These are phyloP conservation scores for Trichophyton rubrum DNA, from an alignment of 2,329 filamentous ascomycete species.

Conservation along the genomic window DNA sequence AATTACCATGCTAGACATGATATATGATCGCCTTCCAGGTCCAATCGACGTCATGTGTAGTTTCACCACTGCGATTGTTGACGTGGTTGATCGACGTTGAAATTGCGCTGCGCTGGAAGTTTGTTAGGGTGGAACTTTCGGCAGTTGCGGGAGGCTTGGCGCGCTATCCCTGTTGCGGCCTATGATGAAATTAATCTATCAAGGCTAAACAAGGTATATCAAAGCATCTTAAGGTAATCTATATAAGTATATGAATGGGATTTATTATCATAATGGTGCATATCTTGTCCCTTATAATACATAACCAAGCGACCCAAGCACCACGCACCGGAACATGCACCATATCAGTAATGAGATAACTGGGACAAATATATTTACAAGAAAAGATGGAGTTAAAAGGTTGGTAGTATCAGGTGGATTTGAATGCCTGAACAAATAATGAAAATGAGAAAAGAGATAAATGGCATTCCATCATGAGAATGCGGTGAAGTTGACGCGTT, in stretches of 20 bases:
- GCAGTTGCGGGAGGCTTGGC: not conserved
- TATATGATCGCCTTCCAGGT: not conserved
- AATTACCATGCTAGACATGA: not conserved
- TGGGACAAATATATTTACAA: constrained; percentile 1
- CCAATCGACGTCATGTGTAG: not conserved
- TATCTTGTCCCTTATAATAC: not conserved
- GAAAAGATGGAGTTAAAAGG: not conserved
- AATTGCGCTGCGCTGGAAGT: not conserved
- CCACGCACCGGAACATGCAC: not conserved
- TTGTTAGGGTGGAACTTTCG: not conserved
- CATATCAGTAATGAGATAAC: not conserved
- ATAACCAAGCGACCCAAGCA: not conserved
- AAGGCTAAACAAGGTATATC: too few relatives aligned
- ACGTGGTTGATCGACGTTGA: not conserved
- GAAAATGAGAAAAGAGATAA: not conserved
- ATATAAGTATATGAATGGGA: too few relatives aligned
- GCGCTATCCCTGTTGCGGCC: not conserved
- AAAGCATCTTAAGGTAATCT: too few relatives aligned
- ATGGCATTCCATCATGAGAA: not conserved
- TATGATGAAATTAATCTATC: too few relatives aligned
- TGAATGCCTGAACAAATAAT: not conserved
- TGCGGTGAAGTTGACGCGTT: not conserved
- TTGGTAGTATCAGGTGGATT: not conserved
- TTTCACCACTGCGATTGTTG: not conserved
- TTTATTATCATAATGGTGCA: too few relatives aligned